A percentile compares a stretch with the other conserved stretches of the same genome.
phyloP scores from a whole-genome alignment of 805 yeast genomes.

The Cyberlindnera petersonii region DNA sequence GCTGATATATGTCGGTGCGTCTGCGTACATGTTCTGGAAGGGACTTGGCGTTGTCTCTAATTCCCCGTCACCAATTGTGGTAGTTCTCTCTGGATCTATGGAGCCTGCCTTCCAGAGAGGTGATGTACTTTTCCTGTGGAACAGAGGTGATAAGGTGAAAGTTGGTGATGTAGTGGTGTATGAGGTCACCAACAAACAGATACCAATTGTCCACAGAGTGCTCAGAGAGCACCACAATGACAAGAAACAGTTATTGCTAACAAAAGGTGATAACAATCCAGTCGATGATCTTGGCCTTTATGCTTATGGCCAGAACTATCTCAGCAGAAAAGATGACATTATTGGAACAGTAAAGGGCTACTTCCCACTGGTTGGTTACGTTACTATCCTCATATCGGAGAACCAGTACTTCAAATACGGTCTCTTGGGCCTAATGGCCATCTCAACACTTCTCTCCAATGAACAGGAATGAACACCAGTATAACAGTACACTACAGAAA shows the following conservation, averaged over 20 bases:
- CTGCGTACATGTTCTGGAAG: slow-evolving; percentile 93
- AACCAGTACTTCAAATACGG: slow-evolving; percentile 78
- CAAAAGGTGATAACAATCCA: slow-evolving; percentile 96
- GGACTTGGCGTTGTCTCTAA: slow-evolving; percentile 69
- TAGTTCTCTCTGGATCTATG: slow-evolving; percentile 97
- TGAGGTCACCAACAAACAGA: slow-evolving; percentile 68
- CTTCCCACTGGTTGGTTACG: slow-evolving; percentile 83
- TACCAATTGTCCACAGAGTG: slow-evolving; percentile 97
- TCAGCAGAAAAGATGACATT: slow-evolving; percentile 73
- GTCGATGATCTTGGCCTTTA: slow-evolving; percentile 87
- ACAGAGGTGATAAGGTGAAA: slow-evolving; percentile 58
- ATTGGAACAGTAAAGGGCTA: slow-evolving; percentile 92
- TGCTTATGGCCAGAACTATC: slow-evolving; percentile 67
- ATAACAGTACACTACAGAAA: neutral
- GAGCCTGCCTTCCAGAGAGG: slow-evolving; percentile 99
- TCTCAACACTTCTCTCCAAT: slow-evolving; percentile 60
- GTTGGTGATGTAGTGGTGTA: slow-evolving; percentile 96
- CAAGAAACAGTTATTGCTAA: slow-evolving; percentile 64
- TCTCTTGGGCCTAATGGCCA: slow-evolving; percentile 67
- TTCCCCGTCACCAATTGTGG: slow-evolving; percentile 91
- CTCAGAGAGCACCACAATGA: slow-evolving; percentile 70
- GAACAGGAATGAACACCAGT: slow-evolving; percentile 35
- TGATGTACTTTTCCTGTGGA: slow-evolving; percentile 88
- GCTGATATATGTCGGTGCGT: slow-evolving; percentile 74
- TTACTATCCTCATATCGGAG: slow-evolving; percentile 88